These are phyloP conservation scores for Funneliformis geosporum DNA, from an alignment of 192 early-diverging fungal species.

Conservation along the genomic window DNA sequence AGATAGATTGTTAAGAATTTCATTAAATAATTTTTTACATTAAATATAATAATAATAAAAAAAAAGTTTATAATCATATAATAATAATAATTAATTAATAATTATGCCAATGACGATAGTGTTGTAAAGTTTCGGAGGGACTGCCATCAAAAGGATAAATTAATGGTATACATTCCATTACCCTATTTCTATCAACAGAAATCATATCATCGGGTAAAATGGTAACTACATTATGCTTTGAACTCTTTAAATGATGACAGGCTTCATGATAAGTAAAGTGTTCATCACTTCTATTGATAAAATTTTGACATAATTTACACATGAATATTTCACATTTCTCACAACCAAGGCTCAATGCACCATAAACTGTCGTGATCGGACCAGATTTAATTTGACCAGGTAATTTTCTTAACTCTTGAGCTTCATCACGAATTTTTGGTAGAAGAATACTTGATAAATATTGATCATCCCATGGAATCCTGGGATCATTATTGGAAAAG, in stretches of 20 bases:
- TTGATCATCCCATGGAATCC: background rate
- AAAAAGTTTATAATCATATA: too few species aligned
- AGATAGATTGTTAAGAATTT: too few species aligned
- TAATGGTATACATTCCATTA: background rate
- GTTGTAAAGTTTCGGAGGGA: background rate
- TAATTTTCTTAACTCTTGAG: background rate
- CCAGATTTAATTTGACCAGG: background rate
- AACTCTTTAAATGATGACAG: background rate
- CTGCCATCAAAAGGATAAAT: background rate
- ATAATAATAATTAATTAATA: background rate
- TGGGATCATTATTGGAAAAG: constrained; percentile 10
- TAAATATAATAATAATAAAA: too few species aligned
- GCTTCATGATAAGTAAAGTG: background rate
- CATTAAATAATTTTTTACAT: too few species aligned
- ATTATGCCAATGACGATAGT: background rate
- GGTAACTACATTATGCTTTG: background rate
- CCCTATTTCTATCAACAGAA: background rate
- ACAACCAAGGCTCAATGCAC: background rate
- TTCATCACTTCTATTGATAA: too few species aligned
- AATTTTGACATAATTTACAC: background rate
- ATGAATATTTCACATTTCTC: background rate
- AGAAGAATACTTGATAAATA: background rate
- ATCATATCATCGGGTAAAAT: background rate
- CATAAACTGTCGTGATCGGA: background rate
- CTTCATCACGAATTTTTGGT: background rate